phyloP scores from a whole-genome alignment of 805 yeast species.

The Myxozyma udenii region DNA sequence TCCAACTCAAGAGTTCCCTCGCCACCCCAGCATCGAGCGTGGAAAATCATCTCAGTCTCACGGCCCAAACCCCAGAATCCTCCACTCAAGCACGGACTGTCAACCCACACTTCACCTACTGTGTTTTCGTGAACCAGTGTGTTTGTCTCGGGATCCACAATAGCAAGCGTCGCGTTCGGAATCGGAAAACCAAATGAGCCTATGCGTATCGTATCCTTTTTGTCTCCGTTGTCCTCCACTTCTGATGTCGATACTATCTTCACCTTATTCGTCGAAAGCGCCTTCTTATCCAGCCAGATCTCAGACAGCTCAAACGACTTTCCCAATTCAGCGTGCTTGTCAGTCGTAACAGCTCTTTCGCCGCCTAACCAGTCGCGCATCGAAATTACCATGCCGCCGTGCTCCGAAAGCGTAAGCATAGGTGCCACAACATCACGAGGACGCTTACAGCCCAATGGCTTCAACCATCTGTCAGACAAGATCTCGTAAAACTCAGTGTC shows the following conservation, averaged over 20 bases:
- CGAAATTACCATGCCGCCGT: conserved; percentile 93
- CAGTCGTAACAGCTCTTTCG: conserved; percentile 58
- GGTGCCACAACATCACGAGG: conserved; percentile 82
- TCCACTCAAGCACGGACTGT: conserved; percentile 84
- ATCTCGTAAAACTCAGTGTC: conserved; percentile 92
- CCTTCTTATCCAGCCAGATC: conserved; percentile 67
- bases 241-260: conserved; percentile 59
- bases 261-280: conserved; percentile 68
- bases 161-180: conserved; percentile 89
- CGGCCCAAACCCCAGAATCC: conserved; percentile 74
- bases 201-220: conserved; percentile 51
- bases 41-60: conserved; percentile 73
- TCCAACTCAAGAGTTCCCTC: conserved; percentile 69
- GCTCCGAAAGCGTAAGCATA: conserved; percentile 80
- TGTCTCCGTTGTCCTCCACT: conserved; percentile 40
- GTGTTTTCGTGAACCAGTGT: conserved; percentile 68
- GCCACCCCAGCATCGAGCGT: conserved; percentile 73
- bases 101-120: conserved; percentile 98
- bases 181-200: conserved; percentile 93
- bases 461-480: conserved; percentile 81
- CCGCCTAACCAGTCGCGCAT: conserved; percentile 87
- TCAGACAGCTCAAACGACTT: conserved; percentile 56
- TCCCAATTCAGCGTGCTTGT: conserved; percentile 48
- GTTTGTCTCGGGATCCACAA: conserved; percentile 90
- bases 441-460: conserved; percentile 79